A percentile compares a stretch with the other conserved stretches of the same genome.
Conservation (phyloP, 805 yeast genomes). For the Candida namnaoensis region DNA sequence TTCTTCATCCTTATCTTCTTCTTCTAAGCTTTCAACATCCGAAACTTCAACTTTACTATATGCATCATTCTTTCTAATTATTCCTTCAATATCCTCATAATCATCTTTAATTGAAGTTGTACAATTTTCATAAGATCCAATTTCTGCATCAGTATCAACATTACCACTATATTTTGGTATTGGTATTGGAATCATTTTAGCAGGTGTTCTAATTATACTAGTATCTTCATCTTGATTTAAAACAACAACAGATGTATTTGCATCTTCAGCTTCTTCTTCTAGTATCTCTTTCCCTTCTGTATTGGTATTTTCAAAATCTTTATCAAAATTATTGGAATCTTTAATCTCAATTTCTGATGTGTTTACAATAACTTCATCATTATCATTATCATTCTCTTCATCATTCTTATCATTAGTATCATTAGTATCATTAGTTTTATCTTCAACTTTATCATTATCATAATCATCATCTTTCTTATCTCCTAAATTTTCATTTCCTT, state of each 20-base stretch:
- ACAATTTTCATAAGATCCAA: conserved; percentile 4
- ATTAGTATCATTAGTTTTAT: neutral
- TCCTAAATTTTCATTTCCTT: neutral
- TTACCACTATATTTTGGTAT: neutral
- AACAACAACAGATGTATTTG: too few relatives aligned
- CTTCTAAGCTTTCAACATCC: conserved; percentile 4
- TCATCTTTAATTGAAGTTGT: conserved; percentile 11
- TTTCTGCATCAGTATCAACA: neutral
- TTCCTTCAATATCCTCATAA: conserved; percentile 10
- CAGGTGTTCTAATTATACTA: too few relatives aligned
- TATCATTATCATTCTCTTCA: neutral
- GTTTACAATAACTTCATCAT: neutral
- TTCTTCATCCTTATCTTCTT: conserved; percentile 1
- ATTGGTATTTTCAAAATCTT: neutral
- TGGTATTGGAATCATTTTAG: too few relatives aligned
- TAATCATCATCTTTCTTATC: conserved; percentile 2
- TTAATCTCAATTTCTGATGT: neutral
- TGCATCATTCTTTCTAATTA: neutral
- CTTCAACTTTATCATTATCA: conserved; percentile 4
- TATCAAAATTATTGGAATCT: neutral
- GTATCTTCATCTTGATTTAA: too few relatives aligned
- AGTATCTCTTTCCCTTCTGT: neutral
- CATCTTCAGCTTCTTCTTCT: neutral
- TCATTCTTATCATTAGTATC: neutral
- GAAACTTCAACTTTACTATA: neutral